Base-by-base conservation (phyloP, 2,329 filamentous ascomycete genomes). In the Ascocoryne sarcoides region DNA sequence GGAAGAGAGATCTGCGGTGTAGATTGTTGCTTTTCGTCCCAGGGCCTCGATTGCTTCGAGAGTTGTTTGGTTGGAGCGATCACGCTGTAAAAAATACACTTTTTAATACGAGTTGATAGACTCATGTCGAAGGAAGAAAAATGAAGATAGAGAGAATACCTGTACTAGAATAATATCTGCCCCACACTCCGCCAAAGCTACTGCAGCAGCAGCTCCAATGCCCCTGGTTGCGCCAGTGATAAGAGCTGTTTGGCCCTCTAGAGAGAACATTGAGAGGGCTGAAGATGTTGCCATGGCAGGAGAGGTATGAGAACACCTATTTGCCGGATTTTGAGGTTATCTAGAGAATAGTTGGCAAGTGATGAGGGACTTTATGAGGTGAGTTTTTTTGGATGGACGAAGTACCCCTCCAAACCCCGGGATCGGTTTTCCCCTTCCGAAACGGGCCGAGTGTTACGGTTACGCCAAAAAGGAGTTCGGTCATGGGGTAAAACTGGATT, bases 1-100 rank as follows among this genome's bases (percentile, higher is more conserved):
- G 2, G 71, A 76, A 29, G 76, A 68, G 18, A 89, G 75, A 62
- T 90, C 83, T 14, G 77, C 78, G 1, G 70, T 76, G 66, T 85
- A 84, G 56, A 88, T 77, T 41, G 62, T 66, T 32, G 72, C 77
- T 58, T 75, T 79, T 49, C 82, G 78, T 45, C 79, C 80, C 5
- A 86, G 71, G 29, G 70, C 66, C 56, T 77, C 72, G 54, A 89
- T 71, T 10, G 70, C 67, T 30, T 74, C 59, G 52, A 77, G 75
- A 7, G 84, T 89, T 28, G 60, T 44, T 10, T 44, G 48, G 32
- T 58, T 53, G 15, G 45, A 47, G 26, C 30, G 43, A 39, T 58
- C 54, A 8, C 58, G 51, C 57, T 61, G 42, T 12, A 18, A 16
- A 12, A 18, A n/a, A 33, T 34, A 19, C 28, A n/a, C n/a, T n/a